Evolutionary conservation across 2,329 filamentous ascomycete genomes (phyloP).

Genomic region (Verticillium dahliae): DNA sequence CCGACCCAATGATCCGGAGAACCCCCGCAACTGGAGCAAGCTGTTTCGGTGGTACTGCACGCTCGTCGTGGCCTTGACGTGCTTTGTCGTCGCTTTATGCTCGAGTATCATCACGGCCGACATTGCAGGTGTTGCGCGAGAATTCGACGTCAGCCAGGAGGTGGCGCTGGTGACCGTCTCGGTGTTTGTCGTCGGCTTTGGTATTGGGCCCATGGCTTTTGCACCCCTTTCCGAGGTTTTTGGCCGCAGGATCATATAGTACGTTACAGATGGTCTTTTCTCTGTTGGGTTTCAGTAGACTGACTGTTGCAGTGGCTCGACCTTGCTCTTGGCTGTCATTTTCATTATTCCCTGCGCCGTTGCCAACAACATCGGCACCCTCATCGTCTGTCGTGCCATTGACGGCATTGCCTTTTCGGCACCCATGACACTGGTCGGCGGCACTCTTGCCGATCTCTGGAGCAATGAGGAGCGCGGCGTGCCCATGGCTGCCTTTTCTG

Average conservation of each 20-base stretch:
- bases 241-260: slow-evolving; percentile 67
- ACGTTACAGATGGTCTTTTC: slow-evolving; percentile 11
- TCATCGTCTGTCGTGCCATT: slow-evolving; percentile 70
- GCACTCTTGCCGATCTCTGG: slow-evolving; percentile 80
- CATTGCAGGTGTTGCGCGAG: slow-evolving; percentile 53
- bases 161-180: slow-evolving; percentile 67
- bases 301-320: slow-evolving; percentile 37
- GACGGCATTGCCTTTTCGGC: slow-evolving; percentile 81
- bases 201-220: slow-evolving; percentile 73
- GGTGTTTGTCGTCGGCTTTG: slow-evolving; percentile 77
- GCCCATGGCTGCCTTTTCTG: slow-evolving; percentile 80
- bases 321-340: slow-evolving; percentile 62
- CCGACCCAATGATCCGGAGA: slow-evolving; percentile 62
- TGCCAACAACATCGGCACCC: slow-evolving; percentile 66
- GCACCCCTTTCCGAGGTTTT: slow-evolving; percentile 72
- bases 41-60: slow-evolving; percentile 76
- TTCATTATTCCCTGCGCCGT: slow-evolving; percentile 79
- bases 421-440: slow-evolving; percentile 80
- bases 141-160: slow-evolving; percentile 65
- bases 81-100: slow-evolving; percentile 66
- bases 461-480: slow-evolving; percentile 76
- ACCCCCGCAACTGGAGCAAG: slow-evolving; percentile 83
- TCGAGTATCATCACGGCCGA: slow-evolving; percentile 76
- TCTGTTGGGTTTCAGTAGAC: not conserved
- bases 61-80: slow-evolving; percentile 73